Conservation (phyloP, 208 protist species). For the Phytomonas francai region DNA sequence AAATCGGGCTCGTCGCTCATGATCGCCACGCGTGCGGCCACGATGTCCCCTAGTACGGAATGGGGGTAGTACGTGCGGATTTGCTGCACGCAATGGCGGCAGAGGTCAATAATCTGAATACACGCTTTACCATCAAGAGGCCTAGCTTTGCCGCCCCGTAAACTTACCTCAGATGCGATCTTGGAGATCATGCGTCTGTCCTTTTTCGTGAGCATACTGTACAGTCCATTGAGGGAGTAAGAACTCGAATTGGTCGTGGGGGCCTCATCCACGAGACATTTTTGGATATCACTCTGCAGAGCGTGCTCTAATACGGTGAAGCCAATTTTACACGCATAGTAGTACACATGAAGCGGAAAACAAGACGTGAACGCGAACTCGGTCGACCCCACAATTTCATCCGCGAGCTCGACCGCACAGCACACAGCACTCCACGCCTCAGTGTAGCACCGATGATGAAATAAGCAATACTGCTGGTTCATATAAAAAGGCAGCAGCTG, state of each 20-base stretch:
- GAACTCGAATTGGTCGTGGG: background rate
- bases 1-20: conserved; percentile 30
- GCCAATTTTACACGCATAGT: conserved; percentile 42
- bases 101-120: conserved; percentile 32
- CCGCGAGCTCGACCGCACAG: conserved; percentile 56
- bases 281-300: conserved; percentile 3
- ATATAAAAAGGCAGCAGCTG: conserved; percentile 64
- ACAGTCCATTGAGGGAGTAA: background rate
- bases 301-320: background rate
- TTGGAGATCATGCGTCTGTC: background rate
- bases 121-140: background rate
- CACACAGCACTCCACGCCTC: conserved; percentile 60
- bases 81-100: conserved; percentile 29
- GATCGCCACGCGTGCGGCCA: conserved; percentile 19
- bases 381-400: conserved; percentile 64
- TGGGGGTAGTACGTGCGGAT: conserved; percentile 55
- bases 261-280: background rate
- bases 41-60: conserved; percentile 34
- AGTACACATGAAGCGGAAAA: conserved; percentile 55
- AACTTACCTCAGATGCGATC: background rate
- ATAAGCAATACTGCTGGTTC: conserved; percentile 47
- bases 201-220: background rate
- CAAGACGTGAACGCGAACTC: conserved; percentile 71
- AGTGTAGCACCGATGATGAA: conserved; percentile 19
- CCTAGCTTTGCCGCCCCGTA: background rate